phyloP scores from a whole-genome alignment of 495 filamentous ascomycete species.

The Lasiosphaeria miniovina region DNA sequence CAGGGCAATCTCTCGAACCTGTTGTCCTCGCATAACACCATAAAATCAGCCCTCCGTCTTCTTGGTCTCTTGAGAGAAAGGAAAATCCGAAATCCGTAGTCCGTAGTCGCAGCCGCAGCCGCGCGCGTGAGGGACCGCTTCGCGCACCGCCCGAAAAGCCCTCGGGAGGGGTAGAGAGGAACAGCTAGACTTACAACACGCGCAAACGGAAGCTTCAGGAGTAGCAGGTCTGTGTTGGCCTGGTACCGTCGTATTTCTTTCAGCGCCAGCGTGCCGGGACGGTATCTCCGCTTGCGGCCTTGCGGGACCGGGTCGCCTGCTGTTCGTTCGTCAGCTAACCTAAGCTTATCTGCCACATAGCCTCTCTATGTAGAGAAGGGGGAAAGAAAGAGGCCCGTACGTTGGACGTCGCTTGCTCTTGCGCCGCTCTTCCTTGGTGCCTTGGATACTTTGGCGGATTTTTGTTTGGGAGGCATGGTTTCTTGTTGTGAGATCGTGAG shows the following conservation, averaged over 20 bases:
- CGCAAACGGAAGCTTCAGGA: constrained; percentile 81
- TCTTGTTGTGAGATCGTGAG: not conserved
- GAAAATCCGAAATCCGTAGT: too few relatives aligned
- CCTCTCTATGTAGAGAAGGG: constrained; percentile 7
- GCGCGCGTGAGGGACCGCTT: too few relatives aligned
- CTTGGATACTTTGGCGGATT: not conserved
- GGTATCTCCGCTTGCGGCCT: constrained; percentile 66
- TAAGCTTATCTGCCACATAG: not conserved
- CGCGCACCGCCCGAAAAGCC: too few relatives aligned
- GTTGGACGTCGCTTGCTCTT: constrained; percentile 25
- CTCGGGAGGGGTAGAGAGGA: not conserved
- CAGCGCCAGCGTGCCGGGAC: constrained; percentile 78
- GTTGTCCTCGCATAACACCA: not conserved
- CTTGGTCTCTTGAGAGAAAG: too few relatives aligned
- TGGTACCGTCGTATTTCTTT: constrained; percentile 86
- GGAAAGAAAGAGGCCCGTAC: constrained; percentile 17
- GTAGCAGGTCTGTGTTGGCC: constrained; percentile 72
- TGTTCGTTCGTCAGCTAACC: constrained; percentile 26
- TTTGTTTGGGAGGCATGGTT: constrained; percentile 3
- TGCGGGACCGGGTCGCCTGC: constrained; percentile 70
- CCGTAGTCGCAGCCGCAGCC: too few relatives aligned
- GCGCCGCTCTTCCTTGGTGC: constrained; percentile 4
- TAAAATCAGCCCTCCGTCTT: not conserved
- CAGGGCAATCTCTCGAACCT: constrained; percentile 84
- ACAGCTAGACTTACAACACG: constrained; percentile 61